phyloP scores from a whole-genome alignment of 805 yeast species.

The Cyberlindnera euphorbiae region DNA sequence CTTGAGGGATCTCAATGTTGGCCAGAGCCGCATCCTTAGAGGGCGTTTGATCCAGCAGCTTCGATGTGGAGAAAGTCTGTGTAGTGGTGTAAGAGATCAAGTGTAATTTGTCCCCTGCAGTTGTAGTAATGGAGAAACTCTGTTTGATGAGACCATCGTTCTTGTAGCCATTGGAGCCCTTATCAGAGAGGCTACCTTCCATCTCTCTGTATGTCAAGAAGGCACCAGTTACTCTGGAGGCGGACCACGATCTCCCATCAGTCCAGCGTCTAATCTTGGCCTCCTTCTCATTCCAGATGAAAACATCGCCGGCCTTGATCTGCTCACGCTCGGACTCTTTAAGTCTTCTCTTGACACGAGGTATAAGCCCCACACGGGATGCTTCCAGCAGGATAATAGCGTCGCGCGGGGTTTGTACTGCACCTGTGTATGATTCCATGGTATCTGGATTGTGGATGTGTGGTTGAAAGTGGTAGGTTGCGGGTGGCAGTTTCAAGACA shows the following conservation, averaged over 20 bases:
- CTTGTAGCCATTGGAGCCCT: slow-evolving; percentile 29
- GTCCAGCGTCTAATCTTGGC: slow-evolving; percentile 78
- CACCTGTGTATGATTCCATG: slow-evolving; percentile 61
- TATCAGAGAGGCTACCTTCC: slow-evolving; percentile 34
- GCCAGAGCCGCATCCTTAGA: slow-evolving; percentile 34
- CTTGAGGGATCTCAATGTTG: slow-evolving; percentile 30
- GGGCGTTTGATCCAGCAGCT: slow-evolving; percentile 34
- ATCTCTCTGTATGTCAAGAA: slow-evolving; percentile 62
- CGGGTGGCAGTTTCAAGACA: no score
- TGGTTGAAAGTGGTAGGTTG: no score
- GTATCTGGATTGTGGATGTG: neutral
- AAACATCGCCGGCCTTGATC: slow-evolving; percentile 56
- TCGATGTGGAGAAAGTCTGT: slow-evolving; percentile 25
- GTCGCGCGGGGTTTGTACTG: slow-evolving; percentile 51
- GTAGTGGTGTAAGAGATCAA: slow-evolving; percentile 51
- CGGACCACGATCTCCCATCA: slow-evolving; percentile 70
- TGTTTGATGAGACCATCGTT: slow-evolving; percentile 59
- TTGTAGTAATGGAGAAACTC: slow-evolving; percentile 52
- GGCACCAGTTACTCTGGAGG: slow-evolving; percentile 62
- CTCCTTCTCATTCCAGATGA: slow-evolving; percentile 67
- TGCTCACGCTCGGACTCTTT: slow-evolving; percentile 44
- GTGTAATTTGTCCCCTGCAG: slow-evolving; percentile 50
- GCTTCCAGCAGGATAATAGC: slow-evolving; percentile 66
- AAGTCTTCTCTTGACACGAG: slow-evolving; percentile 55
- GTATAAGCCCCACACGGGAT: slow-evolving; percentile 48